These are phyloP conservation scores for Tricholoma saponaceum DNA, from an alignment of 768 basidiomycete genomes.

Conservation along the genomic window DNA sequence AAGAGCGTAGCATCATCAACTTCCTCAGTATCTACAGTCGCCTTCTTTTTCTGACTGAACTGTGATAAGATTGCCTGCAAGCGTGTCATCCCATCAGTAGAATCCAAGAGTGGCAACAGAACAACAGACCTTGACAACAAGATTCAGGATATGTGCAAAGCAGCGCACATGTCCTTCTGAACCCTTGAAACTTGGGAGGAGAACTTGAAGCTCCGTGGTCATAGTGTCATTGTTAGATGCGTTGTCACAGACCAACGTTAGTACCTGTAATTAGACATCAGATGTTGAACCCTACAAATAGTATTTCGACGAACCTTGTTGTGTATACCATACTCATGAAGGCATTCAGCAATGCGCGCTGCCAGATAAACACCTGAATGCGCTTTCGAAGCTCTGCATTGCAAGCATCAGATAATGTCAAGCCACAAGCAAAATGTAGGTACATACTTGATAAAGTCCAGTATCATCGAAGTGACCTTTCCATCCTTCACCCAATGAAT, in stretches of 20 bases:
- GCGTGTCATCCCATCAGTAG: neutral
- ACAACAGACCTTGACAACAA: conserved; percentile 20
- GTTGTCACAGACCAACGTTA: conserved; percentile 19
- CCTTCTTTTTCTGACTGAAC: conserved; percentile 7
- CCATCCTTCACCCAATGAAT: conserved; percentile 16
- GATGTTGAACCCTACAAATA: neutral
- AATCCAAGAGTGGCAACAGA: neutral
- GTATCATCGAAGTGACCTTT: conserved; percentile 12
- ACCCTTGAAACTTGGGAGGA: conserved; percentile 17
- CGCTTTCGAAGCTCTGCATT: neutral
- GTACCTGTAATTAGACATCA: conserved; percentile 16
- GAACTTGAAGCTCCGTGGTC: conserved; percentile 9
- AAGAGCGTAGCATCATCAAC: conserved; percentile 3
- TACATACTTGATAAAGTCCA: conserved; percentile 18
- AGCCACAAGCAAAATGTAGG: neutral
- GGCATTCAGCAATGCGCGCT: conserved; percentile 14
- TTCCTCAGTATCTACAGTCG: neutral
- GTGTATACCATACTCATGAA: conserved; percentile 21
- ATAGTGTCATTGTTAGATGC: conserved; percentile 22
- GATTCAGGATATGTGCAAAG: neutral
- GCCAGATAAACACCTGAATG: conserved; percentile 17
- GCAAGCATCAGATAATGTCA: neutral
- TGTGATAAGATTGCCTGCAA: conserved; percentile 16
- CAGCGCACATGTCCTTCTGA: conserved; percentile 9
- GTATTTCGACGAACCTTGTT: conserved; percentile 21